These are phyloP conservation scores for Lupinus albus DNA, from an alignment of 306 rosid species.

Conservation along the genomic window DNA sequence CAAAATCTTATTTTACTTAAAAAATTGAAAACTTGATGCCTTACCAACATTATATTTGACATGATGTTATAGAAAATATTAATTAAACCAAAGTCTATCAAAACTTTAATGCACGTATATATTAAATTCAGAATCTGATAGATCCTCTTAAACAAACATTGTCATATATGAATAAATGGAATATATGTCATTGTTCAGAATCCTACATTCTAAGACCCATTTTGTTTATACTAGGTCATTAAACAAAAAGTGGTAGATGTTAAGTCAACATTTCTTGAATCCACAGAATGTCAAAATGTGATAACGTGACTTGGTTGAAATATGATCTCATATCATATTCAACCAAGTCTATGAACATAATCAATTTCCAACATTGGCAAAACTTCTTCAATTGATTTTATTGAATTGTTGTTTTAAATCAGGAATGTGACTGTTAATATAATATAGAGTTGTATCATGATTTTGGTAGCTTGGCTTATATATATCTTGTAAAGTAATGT, in stretches of 20 bases:
- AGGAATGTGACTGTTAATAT: not conserved
- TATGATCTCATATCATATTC: conserved; percentile 1
- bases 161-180: conserved; percentile 17
- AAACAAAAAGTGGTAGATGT: conserved; percentile 30
- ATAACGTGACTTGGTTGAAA: conserved; percentile 13
- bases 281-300: conserved; percentile 5
- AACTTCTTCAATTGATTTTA: conserved; percentile 4
- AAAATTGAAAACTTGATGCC: too few species aligned
- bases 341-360: not conserved
- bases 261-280: conserved; percentile 39
- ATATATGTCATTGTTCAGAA: not conserved
- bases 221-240: conserved; percentile 7
- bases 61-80: too few species aligned
- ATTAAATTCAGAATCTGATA: not conserved
- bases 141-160: conserved; percentile 15
- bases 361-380: conserved; percentile 19
- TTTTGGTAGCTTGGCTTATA: conserved; percentile 26
- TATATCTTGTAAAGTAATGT: not conserved
- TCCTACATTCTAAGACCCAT: conserved; percentile 10
- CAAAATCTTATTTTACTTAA: too few species aligned
- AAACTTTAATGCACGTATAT: not conserved
- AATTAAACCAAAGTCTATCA: not conserved
- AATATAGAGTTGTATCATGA: not conserved
- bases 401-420: not conserved
- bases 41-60: too few species aligned